Evolutionary conservation across 768 basidiomycete genomes (phyloP).

Genomic region (Termitomyces sp.): DNA sequence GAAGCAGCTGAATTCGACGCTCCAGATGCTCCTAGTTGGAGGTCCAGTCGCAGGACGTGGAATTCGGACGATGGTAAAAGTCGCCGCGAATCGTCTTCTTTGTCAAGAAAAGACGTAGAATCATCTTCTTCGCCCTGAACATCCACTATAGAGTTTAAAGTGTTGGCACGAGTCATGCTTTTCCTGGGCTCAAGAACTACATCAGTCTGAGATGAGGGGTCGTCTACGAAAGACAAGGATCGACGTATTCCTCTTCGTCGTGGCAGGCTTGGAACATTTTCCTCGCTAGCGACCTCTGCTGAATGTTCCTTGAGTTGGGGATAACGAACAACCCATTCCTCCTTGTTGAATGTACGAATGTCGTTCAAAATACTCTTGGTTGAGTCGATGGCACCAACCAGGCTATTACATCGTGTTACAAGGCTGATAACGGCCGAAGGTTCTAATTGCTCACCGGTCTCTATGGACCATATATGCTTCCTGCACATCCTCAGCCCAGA

Average conservation of each 20-base stretch:
- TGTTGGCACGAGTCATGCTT: conserved; percentile 52
- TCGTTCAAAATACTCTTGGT: conserved; percentile 65
- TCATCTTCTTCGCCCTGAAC: conserved; percentile 30
- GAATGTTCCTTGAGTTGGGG: conserved; percentile 59
- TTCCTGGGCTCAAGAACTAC: conserved; percentile 51
- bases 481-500: conserved; percentile 68
- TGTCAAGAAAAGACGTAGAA: conserved; percentile 16
- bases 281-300: conserved; percentile 17
- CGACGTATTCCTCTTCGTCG: conserved; percentile 45
- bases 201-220: conserved; percentile 61
- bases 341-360: conserved; percentile 75
- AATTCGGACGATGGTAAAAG: conserved; percentile 57
- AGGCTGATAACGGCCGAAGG: neutral
- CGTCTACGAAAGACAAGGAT: conserved; percentile 81
- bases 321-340: conserved; percentile 86
- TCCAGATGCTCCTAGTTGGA: conserved; percentile 78
- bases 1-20: conserved; percentile 57
- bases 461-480: conserved; percentile 71
- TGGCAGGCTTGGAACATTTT: conserved; percentile 21
- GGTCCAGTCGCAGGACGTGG: conserved; percentile 85
- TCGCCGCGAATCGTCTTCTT: conserved; percentile 26
- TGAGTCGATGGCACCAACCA: conserved; percentile 72
- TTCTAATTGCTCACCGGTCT: conserved; percentile 51
- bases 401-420: conserved; percentile 31
- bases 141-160: conserved; percentile 48